Conservation (phyloP, 2,329 filamentous ascomycete species). For the Chalara sp. region DNA sequence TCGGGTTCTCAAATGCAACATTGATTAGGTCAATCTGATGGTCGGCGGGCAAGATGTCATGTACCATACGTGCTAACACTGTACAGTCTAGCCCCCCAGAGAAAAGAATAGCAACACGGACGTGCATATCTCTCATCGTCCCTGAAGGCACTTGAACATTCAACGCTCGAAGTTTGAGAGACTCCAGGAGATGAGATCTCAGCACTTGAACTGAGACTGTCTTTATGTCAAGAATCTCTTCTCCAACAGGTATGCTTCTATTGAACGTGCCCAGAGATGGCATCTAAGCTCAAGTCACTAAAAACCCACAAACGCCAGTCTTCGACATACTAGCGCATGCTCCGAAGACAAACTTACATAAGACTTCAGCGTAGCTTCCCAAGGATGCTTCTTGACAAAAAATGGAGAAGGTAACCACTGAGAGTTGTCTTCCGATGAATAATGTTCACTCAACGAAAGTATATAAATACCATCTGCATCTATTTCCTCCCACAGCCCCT, state of each 20-base stretch:
- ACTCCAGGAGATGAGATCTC: conserved; percentile 47
- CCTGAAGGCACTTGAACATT: conserved; percentile 55
- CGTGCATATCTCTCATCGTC: conserved; percentile 27
- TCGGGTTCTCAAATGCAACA: conserved; percentile 93
- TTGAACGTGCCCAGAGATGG: conserved; percentile 25
- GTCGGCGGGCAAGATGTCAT: conserved; percentile 63
- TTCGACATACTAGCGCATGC: neutral
- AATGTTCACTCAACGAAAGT: conserved; percentile 13
- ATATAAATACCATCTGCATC: conserved; percentile 74
- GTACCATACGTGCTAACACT: conserved; percentile 70
- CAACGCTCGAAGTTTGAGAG: conserved; percentile 57
- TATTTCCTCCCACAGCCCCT: conserved; percentile 65
- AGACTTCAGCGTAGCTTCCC: neutral
- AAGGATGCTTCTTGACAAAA: neutral
- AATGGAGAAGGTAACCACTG: neutral
- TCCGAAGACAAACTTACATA: conserved; percentile 6
- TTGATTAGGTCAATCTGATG: conserved; percentile 85
- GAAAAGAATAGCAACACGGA: conserved; percentile 73
- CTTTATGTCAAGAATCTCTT: conserved; percentile 27
- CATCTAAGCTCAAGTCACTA: neutral
- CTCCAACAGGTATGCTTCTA: conserved; percentile 30
- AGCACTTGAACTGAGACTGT: conserved; percentile 48
- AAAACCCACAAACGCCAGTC: too few relatives aligned
- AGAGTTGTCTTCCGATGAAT: neutral
- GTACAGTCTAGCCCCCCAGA: conserved; percentile 94